Evolutionary conservation across 768 basidiomycete genomes (phyloP), one percentile per base, ranked within the genome.

Genomic region (Asterophora lycoperdoides): DNA sequence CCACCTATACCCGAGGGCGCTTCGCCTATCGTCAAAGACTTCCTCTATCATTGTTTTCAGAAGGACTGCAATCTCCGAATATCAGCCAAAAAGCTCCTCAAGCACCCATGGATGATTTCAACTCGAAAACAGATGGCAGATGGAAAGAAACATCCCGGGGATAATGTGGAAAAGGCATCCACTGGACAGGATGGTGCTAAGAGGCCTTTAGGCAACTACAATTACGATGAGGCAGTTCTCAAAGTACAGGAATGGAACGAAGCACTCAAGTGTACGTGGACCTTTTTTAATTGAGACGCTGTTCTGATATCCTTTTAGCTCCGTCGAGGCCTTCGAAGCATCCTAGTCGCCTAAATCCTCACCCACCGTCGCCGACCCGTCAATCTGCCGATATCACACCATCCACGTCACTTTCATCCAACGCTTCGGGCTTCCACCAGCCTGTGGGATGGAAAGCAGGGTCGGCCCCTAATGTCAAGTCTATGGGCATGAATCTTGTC

Each of bases 191-290:
- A 72, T 52, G 60, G 71, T n/a, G 48, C 64, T 23, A 65, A 66
- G 61, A 62, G 73, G 48, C 82, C 84, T 10, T 49, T 72, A 42
- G 84, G 83, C 60, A 93, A 89, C 60, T 91, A 89, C 62, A 90
- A 90, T 61, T 96, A 86, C 59, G 93, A 98, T 55, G 91, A 97
- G 60, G 93, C 89, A 15, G 90, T 99, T 29, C 74, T 92, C 57
- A 84, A 90, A 64, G 95, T 99, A 19, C 95, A 97, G 66, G 92
- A 97, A 66, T 99, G 95, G 94, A 99, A 99, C 60, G 91, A 97
- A 64, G 95, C 94, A 0, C 71, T 98, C 49, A 93, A 90, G 68
- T 93, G 91, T 93, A 64, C 43, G 67, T 67, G 38, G 56, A 44
- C 9, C 30, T 35, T 30, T 3, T 15, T 42, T 49, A 57, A 11